Base-by-base conservation (phyloP, 2,329 filamentous ascomycete genomes). In the Blastomyces gilchristii region DNA sequence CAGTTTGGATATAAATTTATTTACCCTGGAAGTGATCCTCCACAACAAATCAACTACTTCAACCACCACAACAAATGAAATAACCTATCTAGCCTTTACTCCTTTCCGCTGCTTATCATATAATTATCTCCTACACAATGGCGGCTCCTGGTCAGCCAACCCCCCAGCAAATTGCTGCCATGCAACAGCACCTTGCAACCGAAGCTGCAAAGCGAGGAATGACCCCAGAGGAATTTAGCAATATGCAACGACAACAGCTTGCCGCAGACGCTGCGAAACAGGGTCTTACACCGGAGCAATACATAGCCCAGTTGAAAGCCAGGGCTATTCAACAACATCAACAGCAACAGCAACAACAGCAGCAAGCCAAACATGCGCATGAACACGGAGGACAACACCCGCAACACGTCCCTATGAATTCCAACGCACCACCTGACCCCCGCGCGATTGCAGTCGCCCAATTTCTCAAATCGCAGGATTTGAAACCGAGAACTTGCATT, bases 401-500 rank as follows among this genome's bases (percentile, higher is more conserved):
- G 62, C 78, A 79, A 62, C 79, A 79, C 65, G 78, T 81, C 16
- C 77, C 78, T 22, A 76, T 82, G 61, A 79, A 78, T 64, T 74
- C 76, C 0, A 73, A 72, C 34, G 76, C 75, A 47, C 90, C 93
- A 31, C 90, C 93, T 5, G 94, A 96, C 70, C 93, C 93, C 49
- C 86, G 91, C 71, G 92, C 91, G 25, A 78, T 97, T 56, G 91
- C 92, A 9, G 83, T 99, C 62, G 95, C 94, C 68, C 88, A 90
- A 71, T 99, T 96, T 78, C 79, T 99, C 64, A 86, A 87, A 69
- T 77, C 83, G 64, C 92, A 97, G 78, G 85, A 94, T 64, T 79
- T 99, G 67, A 99, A 99, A 83, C 83, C 85, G 22, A 83, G 94
- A 67, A 97, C 92, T 22, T 93, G 90, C 74, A 95, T 99, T 67